Conservation (phyloP, 2,329 filamentous ascomycete species). For the Incumbomyces delicatus region DNA sequence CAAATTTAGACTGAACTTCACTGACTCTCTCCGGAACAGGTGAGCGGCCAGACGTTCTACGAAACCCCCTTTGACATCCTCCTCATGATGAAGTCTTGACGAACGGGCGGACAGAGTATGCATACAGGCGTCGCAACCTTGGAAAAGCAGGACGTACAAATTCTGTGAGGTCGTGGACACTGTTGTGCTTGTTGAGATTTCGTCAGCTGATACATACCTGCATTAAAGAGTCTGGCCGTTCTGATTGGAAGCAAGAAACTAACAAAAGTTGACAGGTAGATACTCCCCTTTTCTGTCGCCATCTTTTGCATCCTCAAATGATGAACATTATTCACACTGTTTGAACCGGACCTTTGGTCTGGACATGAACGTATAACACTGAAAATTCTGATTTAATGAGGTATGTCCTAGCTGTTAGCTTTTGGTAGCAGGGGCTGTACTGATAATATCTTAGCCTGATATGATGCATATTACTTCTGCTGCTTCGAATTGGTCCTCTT, state of each 20-base stretch:
- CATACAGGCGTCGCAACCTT: constrained; percentile 24
- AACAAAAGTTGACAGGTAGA: constrained; percentile 24
- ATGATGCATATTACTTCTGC: constrained; percentile 17
- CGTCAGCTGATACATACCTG: constrained; percentile 48
- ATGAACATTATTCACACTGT: constrained; percentile 66
- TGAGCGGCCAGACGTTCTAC: constrained; percentile 2
- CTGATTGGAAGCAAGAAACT: constrained; percentile 5
- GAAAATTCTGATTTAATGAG: constrained; percentile 67
- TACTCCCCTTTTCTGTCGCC: constrained; percentile 18
- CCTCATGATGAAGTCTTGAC: constrained; percentile 54
- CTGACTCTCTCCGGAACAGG: constrained; percentile 1
- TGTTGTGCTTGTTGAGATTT: constrained; percentile 58
- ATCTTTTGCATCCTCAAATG: constrained; percentile 40
- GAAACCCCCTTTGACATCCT: constrained; percentile 13
- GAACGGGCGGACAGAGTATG: constrained; percentile 60
- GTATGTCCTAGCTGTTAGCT: constrained; percentile 27
- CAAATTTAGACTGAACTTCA: not conserved
- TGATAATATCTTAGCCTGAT: constrained; percentile 26
- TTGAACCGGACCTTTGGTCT: constrained; percentile 45
- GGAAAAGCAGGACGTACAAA: constrained; percentile 54
- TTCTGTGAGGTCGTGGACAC: constrained; percentile 44
- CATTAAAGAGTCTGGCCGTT: too few species aligned
- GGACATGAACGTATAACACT: constrained; percentile 52
- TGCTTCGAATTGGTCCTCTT: not conserved
- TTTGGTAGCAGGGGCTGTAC: not conserved